Evolutionary conservation across 164 flowering plant species (phyloP).

Genomic region (Liriodendron chinense): DNA sequence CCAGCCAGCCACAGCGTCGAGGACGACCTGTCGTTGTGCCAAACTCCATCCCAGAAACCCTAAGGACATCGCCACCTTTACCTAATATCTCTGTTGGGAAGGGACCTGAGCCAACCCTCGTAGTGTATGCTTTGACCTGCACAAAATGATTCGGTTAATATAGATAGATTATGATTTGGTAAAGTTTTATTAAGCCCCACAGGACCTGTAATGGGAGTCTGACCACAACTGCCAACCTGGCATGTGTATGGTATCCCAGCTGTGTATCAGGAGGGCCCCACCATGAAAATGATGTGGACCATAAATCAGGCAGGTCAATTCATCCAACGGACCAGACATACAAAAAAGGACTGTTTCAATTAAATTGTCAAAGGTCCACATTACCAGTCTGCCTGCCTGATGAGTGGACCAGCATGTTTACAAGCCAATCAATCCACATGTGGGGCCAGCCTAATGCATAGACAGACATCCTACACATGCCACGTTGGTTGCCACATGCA

Average conservation of each 20-base stretch:
- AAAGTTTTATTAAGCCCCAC: neutral
- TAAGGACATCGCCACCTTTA: constrained; percentile 70
- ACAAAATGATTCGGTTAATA: constrained; percentile 1
- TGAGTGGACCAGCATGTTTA: too few species aligned
- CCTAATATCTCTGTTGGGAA: constrained; percentile 90
- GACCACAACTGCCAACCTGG: neutral
- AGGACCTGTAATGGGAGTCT: neutral
- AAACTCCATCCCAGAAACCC: constrained; percentile 91
- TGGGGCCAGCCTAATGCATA: too few species aligned
- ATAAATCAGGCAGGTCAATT: neutral
- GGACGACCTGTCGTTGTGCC: constrained; percentile 99
- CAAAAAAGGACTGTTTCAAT: too few species aligned
- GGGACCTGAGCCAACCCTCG: constrained; percentile 97
- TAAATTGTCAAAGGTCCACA: neutral
- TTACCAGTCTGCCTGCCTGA: neutral
- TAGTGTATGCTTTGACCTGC: constrained; percentile 96
- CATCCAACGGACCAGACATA: neutral
- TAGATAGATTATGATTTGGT: neutral
- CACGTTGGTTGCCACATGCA: too few species aligned
- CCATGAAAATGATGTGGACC: neutral
- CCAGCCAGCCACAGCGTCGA: constrained; percentile 98
- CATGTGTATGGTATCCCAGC: neutral
- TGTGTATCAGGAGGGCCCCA: neutral
- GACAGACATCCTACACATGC: too few species aligned
- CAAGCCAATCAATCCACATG: too few species aligned